Base-by-base conservation (phyloP, 306 rosid genomes). In the Sphenostylis stenocarpa region DNA sequence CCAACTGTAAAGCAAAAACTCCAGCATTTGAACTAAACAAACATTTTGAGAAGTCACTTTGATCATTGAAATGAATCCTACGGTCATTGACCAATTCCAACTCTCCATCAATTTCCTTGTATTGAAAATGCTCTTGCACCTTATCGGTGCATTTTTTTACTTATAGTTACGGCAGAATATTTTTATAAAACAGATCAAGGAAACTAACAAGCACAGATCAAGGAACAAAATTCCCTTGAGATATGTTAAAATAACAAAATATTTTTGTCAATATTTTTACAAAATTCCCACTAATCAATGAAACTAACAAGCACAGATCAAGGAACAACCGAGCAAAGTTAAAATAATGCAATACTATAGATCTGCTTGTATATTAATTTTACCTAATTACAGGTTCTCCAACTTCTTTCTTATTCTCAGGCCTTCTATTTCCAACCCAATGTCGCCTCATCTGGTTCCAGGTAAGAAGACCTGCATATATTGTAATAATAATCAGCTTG, bases 401-500 rank as follows among this genome's bases (percentile, higher is more conserved):
- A 68, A n/a, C 82, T 82, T 80, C 84, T 36, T 43, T 70, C 71
- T 9, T 78, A 33, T 64, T 79, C 82, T 67, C 62, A 5, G 83
- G 62, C 70, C 28, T 81, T 81, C 56, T 86, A 67, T 82, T 87
- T 83, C 87, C 91, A 84, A 83, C 53, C 98, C 97, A 94, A 33
- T 86, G 93, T 67, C 79, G 85, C 84, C 98, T 90, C 26, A 63
- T 81, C 81, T 88, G 91, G 77, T 94, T 88, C 96, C 96, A 94
- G 68, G 89, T 88, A 84, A 85, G 67, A 64, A 90, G 91, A 78
- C 96, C 98, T 94, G 88, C 82, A 80, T 64, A 24, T 80, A 83
- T 51, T 80, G 53, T 44, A 16, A 43, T 43, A 73, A 73, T 36
- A 52, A 43, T 39, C 45, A 49, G 67, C 66, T 69, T 77, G 26